phyloP scores from a whole-genome alignment of 768 basidiomycete species.

The Lentinula detonsa region DNA sequence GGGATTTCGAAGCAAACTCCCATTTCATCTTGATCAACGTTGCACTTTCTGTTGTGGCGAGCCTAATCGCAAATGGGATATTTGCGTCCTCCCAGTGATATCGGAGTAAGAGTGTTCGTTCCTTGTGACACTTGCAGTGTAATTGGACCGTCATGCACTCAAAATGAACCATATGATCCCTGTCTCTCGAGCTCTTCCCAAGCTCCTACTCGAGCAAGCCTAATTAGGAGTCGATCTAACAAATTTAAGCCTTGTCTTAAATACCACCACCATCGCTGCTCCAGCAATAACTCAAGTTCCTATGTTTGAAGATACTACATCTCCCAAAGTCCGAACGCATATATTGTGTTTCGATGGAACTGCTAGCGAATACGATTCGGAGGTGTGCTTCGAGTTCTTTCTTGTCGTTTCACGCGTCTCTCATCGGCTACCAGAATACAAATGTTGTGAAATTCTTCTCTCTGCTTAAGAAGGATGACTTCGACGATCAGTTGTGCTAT shows the following conservation, averaged over 20 bases:
- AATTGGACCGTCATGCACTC: not conserved
- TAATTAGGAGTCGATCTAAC: not conserved
- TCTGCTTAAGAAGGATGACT: slow-evolving; percentile 21
- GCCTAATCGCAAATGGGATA: no score
- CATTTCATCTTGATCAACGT: no score
- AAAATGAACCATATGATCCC: not conserved
- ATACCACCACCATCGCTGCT: slow-evolving; percentile 10
- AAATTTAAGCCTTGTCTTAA: not conserved
- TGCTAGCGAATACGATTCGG: slow-evolving; percentile 38
- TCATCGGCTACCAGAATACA: slow-evolving; percentile 16
- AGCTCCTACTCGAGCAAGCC: not conserved
- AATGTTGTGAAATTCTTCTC: slow-evolving; percentile 25
- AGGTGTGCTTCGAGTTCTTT: slow-evolving; percentile 25
- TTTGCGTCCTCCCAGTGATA: no score
- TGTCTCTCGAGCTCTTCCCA: not conserved
- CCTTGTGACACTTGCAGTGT: no score
- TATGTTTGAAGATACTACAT: slow-evolving; percentile 13
- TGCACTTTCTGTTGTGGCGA: no score
- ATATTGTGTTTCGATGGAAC: slow-evolving; percentile 74
- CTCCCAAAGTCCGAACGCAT: slow-evolving; percentile 33
- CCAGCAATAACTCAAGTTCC: not conserved
- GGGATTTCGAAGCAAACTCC: no score
- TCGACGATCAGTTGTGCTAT: slow-evolving; percentile 15
- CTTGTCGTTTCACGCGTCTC: not conserved
- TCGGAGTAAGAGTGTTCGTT: no score